Conservation (phyloP, 139 green algal genomes). For the Astrephomene gubernaculifera region DNA sequence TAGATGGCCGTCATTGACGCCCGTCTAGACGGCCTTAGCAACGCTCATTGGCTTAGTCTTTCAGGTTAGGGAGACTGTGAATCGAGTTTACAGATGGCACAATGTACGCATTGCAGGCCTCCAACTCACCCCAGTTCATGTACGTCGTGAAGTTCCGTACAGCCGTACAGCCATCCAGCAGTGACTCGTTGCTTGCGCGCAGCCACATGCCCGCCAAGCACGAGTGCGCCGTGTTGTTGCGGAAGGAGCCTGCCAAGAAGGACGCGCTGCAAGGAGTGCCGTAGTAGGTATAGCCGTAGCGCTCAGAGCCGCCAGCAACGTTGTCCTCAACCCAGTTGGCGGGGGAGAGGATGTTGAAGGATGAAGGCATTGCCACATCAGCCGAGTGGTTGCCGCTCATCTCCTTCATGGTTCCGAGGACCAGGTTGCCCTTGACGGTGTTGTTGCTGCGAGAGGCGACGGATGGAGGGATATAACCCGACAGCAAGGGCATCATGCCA, state of each 20-base stretch:
- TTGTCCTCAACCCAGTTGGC: conserved; percentile 61
- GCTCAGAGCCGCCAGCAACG: conserved; percentile 63
- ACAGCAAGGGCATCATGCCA: too few species aligned
- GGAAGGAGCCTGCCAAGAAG: conserved; percentile 22
- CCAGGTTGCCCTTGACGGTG: conserved; percentile 53
- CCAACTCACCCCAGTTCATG: conserved; percentile 58
- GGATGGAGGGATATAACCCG: not conserved
- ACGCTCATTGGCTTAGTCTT: too few species aligned
- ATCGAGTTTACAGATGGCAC: too few species aligned
- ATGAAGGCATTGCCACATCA: conserved; percentile 3
- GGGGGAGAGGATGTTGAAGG: conserved; percentile 21
- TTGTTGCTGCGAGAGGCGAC: conserved; percentile 3
- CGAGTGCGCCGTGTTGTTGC: conserved; percentile 61
- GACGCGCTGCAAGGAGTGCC: conserved; percentile 16
- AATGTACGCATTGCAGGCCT: too few species aligned
- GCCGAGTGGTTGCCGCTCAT: conserved; percentile 32
- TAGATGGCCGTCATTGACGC: too few species aligned
- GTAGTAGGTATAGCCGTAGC: conserved; percentile 56
- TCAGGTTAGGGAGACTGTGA: too few species aligned
- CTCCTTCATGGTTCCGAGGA: conserved; percentile 55
- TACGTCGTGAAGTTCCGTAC: conserved; percentile 60
- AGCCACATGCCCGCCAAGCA: conserved; percentile 53
- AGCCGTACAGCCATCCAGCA: conserved; percentile 42
- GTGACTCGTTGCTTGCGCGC: not conserved
- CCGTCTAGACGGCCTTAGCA: too few species aligned